Percentiles rank a stretch among this genome's conserved stretches.
These are phyloP conservation scores for Melanopsichium pennsylvanicum DNA, from an alignment of 1,284 basidiomycete species.

Conservation along the genomic window DNA sequence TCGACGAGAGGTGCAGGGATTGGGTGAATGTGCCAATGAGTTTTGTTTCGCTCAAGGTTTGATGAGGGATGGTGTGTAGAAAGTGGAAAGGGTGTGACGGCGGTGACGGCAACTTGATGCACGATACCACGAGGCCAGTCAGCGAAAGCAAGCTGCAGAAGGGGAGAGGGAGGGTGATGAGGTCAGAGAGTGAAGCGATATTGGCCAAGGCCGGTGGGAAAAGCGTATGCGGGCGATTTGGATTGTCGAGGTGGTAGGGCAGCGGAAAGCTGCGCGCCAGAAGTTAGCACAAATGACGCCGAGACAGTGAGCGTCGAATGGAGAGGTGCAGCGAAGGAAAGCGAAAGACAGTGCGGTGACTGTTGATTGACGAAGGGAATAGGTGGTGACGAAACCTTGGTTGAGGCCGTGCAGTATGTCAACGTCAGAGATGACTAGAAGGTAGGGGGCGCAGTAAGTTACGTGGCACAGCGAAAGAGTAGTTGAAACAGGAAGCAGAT, in stretches of 20 bases:
- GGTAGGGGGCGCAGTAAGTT: no score
- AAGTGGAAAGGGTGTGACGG: not conserved
- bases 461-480: no score
- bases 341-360: not conserved
- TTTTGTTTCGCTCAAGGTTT: conserved; percentile 13
- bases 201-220: not conserved
- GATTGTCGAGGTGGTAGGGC: conserved; percentile 1
- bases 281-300: not conserved
- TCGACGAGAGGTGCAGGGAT: conserved; percentile 1
- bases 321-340: not conserved
- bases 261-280: not conserved
- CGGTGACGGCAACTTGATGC: conserved; percentile 1
- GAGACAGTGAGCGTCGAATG: not conserved
- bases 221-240: not conserved
- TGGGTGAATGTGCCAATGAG: conserved; percentile 14
- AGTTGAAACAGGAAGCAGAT: not conserved
- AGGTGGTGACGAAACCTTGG: conserved; percentile 17
- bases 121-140: conserved; percentile 8
- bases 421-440: conserved; percentile 29
- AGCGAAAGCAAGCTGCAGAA: not conserved
- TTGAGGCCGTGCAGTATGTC: conserved; percentile 8
- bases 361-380: conserved; percentile 1
- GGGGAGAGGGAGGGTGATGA: conserved; percentile 9
- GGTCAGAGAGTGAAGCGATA: conserved; percentile 13
- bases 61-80: not conserved